phyloP scores from a whole-genome alignment of 2,329 filamentous ascomycete species.

The Thielaviopsis musarum region DNA sequence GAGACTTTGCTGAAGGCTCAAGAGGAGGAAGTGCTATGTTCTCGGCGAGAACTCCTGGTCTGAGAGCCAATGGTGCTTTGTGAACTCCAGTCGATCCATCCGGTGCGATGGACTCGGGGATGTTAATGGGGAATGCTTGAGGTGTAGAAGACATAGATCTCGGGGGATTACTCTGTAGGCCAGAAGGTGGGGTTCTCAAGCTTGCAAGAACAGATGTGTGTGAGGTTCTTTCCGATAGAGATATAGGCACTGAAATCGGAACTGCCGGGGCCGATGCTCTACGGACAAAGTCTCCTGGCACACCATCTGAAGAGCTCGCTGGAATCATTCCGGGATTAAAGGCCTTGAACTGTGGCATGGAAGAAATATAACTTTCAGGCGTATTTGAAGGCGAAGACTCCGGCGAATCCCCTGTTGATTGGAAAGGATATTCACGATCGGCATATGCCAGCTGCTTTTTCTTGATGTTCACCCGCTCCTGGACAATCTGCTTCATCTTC shows the following conservation, averaged over 20 bases:
- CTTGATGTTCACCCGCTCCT: background rate
- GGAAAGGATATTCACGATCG: constrained; percentile 12
- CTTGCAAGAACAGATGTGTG: background rate
- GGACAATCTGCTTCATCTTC: constrained; percentile 1
- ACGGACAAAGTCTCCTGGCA: background rate
- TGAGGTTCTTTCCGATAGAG: background rate
- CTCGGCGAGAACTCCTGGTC: constrained; percentile 3
- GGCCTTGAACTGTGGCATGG: constrained; percentile 1
- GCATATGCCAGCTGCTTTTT: constrained; percentile 4
- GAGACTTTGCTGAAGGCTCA: background rate
- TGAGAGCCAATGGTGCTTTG: constrained; percentile 1
- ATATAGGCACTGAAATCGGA: background rate
- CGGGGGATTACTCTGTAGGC: background rate
- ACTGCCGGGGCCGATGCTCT: background rate
- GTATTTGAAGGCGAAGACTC: background rate
- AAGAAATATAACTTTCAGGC: background rate
- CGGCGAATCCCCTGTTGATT: constrained; percentile 5
- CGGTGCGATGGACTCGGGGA: background rate
- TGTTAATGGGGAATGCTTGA: background rate
- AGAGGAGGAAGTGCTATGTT: background rate
- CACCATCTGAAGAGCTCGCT: background rate
- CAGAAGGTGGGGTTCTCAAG: background rate
- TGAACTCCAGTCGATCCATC: background rate
- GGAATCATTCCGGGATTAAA: constrained; percentile 2
- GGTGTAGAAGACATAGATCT: background rate